A percentile compares a stretch with the other conserved stretches of the same genome.
Evolutionary conservation across 139 green algal genomes (phyloP).

Genomic region (Edaphochlamys debaryana): DNA sequence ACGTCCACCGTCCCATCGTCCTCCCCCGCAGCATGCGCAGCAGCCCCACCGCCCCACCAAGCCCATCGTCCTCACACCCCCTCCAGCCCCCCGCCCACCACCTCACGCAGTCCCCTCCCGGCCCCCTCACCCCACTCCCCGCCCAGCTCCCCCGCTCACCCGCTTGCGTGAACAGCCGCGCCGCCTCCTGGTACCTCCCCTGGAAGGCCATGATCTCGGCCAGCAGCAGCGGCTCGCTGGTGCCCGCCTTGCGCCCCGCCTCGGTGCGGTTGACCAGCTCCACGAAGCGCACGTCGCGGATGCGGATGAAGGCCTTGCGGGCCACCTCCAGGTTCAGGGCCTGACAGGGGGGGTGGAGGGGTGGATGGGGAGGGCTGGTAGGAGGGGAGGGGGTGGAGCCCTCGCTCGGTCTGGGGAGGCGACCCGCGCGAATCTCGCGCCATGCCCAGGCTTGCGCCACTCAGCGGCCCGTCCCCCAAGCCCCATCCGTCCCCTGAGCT

Average conservation of each 20-base stretch:
- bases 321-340: constrained; percentile 76
- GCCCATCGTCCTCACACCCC: too few species aligned
- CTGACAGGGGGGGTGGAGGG: background rate
- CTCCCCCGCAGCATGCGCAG: too few species aligned
- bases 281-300: constrained; percentile 77
- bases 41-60: too few species aligned
- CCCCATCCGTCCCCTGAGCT: too few species aligned
- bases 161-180: constrained; percentile 67
- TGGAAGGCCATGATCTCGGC: constrained; percentile 80
- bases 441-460: too few species aligned
- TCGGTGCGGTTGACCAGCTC: constrained; percentile 78
- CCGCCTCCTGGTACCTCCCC: constrained; percentile 79
- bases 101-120: too few species aligned
- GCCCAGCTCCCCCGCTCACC: constrained; percentile 41
- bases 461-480: too few species aligned
- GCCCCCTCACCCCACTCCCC: too few species aligned
- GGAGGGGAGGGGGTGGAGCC: background rate
- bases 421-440: too few species aligned
- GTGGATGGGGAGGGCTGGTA: background rate
- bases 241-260: constrained; percentile 48
- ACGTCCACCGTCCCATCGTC: too few species aligned
- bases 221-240: constrained; percentile 58
- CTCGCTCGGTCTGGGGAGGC: too few species aligned
- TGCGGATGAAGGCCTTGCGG: constrained; percentile 78
- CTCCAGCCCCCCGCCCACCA: too few species aligned